Conservation (phyloP, 2,329 filamentous ascomycete species). For the Chaetomiaceae sp. region DNA sequence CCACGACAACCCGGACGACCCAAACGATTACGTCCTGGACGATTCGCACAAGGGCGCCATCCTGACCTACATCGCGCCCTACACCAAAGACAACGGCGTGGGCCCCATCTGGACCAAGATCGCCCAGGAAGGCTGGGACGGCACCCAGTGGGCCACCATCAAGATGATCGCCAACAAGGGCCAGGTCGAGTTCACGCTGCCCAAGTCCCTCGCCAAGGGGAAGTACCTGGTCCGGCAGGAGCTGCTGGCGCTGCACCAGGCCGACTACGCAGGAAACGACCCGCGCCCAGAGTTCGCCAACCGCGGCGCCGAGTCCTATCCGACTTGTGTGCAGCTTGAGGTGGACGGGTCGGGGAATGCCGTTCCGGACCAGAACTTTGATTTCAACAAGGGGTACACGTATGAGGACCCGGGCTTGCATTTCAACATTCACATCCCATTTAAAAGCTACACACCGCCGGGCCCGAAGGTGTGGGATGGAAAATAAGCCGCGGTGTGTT, state of each 20-base stretch:
- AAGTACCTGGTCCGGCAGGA: conserved; percentile 35
- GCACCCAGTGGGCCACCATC: conserved; percentile 28
- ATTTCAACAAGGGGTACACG: conserved; percentile 31
- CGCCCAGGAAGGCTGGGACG: conserved; percentile 36
- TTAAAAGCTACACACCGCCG: conserved; percentile 14
- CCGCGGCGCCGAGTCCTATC: conserved; percentile 35
- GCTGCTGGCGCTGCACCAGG: conserved; percentile 34
- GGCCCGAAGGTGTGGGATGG: conserved; percentile 16
- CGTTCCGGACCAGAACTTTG: conserved; percentile 29
- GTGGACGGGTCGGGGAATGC: conserved; percentile 29
- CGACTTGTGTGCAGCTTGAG: conserved; percentile 34
- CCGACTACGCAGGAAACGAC: conserved; percentile 19
- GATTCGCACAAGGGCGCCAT: conserved; percentile 32
- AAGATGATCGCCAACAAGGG: conserved; percentile 25
- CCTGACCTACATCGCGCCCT: conserved; percentile 36
- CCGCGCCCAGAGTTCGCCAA: conserved; percentile 11
- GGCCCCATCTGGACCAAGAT: conserved; percentile 39
- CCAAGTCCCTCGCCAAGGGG: conserved; percentile 23
- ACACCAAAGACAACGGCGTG: conserved; percentile 31
- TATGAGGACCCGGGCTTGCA: conserved; percentile 31
- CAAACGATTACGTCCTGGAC: conserved; percentile 30
- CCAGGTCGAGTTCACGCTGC: conserved; percentile 28
- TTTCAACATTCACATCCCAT: conserved; percentile 20
- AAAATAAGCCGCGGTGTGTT: no score
- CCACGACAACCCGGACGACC: conserved; percentile 33